Percentiles rank a stretch among this genome's conserved stretches.
These are phyloP conservation scores for Blastomyces gilchristii DNA, from an alignment of 2,329 filamentous ascomycete species.

Conservation along the genomic window DNA sequence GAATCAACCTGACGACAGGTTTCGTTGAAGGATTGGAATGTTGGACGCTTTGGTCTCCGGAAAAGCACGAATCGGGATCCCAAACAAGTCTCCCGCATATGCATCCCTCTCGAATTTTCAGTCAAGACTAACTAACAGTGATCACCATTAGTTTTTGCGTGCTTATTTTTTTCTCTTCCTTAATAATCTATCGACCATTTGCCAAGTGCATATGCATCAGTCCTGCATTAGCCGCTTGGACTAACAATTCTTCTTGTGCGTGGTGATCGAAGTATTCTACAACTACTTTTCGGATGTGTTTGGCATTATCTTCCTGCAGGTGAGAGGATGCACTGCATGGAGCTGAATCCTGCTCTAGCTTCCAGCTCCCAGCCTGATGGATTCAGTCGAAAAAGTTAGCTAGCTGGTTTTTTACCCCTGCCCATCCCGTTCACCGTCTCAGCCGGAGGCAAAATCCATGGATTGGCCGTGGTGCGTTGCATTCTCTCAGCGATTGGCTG, in stretches of 20 bases:
- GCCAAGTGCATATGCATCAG: not conserved
- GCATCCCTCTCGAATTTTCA: not conserved
- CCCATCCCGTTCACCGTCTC: not conserved
- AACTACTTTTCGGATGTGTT: not conserved
- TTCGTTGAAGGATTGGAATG: not conserved
- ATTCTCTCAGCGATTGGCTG: no score
- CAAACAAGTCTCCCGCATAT: not conserved
- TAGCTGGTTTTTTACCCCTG: not conserved
- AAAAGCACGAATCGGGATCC: not conserved
- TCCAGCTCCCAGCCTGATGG: not conserved
- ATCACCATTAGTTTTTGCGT: not conserved
- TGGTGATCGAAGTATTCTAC: not conserved
- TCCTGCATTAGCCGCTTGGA: not conserved
- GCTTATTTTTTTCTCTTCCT: not conserved
- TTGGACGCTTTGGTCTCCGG: not conserved
- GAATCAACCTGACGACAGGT: not conserved
- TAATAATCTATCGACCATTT: not conserved
- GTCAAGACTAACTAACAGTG: not conserved
- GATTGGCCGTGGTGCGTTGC: no score
- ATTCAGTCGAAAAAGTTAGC: not conserved
- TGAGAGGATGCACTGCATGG: not conserved
- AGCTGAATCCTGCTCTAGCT: not conserved
- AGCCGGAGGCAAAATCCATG: no score
- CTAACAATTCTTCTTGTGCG: not conserved
- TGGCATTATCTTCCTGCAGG: not conserved